Percentiles rank a stretch among this genome's conserved stretches.
Evolutionary conservation across 2,329 filamentous ascomycete genomes (phyloP).

Genomic region (Aphanocladium album): DNA sequence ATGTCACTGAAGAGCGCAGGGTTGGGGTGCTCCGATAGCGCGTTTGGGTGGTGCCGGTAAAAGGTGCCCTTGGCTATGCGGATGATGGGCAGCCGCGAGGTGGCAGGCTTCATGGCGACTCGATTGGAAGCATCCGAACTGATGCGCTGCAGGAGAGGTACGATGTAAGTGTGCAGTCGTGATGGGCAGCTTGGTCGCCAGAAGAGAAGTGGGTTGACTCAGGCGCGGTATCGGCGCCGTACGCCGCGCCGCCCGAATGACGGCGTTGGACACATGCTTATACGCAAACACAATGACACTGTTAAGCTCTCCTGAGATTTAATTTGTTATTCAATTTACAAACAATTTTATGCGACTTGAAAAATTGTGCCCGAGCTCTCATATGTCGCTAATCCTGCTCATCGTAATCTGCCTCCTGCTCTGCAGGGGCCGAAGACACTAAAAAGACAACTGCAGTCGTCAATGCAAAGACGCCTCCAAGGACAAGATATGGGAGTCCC

Average conservation of each 20-base stretch:
- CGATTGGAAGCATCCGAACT: conserved; percentile 22
- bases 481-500: not conserved
- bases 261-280: no score
- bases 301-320: no score
- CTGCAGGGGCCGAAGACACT: not conserved
- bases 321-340: no score
- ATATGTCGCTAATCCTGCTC: not conserved
- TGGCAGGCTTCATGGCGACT: conserved; percentile 31
- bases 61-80: conserved; percentile 76
- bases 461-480: not conserved
- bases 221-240: not conserved
- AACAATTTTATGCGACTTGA: no score
- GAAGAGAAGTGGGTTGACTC: not conserved
- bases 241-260: not conserved
- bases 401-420: not conserved
- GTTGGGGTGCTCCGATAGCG: conserved; percentile 49
- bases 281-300: no score
- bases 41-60: conserved; percentile 67
- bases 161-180: not conserved
- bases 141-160: not conserved
- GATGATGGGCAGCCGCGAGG: conserved; percentile 54
- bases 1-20: conserved; percentile 69
- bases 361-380: no score
- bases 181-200: not conserved
- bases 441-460: not conserved